Conservation (phyloP, 495 filamentous ascomycete genomes). For the Aspergillus leporis region DNA sequence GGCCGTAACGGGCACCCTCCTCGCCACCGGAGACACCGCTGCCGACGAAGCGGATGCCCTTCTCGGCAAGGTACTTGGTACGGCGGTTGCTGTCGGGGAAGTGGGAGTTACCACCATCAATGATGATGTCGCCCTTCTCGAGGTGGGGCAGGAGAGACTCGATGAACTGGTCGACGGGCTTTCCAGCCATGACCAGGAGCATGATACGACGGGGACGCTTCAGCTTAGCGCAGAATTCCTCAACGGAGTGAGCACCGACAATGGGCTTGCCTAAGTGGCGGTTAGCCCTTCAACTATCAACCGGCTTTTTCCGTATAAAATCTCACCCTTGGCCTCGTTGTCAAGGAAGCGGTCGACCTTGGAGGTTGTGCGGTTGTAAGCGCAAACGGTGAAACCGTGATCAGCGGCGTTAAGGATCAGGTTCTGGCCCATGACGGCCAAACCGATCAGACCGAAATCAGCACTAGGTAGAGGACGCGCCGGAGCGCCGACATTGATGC, state of each 20-base stretch:
- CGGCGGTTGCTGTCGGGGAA: constrained; percentile 98
- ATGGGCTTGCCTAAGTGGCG: constrained; percentile 75
- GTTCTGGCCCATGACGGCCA: constrained; percentile 99
- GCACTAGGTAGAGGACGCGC: constrained; percentile 58
- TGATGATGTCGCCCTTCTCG: constrained; percentile 95
- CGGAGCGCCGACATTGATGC: constrained; percentile 73
- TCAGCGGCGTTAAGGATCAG: constrained; percentile 98
- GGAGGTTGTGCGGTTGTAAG: constrained; percentile 94
- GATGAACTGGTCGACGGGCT: constrained; percentile 98
- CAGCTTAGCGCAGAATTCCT: constrained; percentile 93
- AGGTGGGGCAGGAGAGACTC: constrained; percentile 87
- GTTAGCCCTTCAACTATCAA: constrained; percentile 1
- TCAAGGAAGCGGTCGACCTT: constrained; percentile 96
- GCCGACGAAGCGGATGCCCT: constrained; percentile 95
- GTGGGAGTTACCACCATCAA: constrained; percentile 99
- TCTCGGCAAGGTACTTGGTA: constrained; percentile 75
- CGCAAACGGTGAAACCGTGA: constrained; percentile 92
- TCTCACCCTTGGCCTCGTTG: constrained; percentile 86
- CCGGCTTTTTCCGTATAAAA: neutral
- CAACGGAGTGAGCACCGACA: constrained; percentile 86
- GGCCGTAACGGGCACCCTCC: constrained; percentile 96
- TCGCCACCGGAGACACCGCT: constrained; percentile 98
- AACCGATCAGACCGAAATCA: constrained; percentile 98
- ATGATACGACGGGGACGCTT: constrained; percentile 96
- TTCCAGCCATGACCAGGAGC: constrained; percentile 97